Evolutionary conservation across 495 filamentous ascomycete genomes (phyloP).

Genomic region (Penicillium chermesinum): DNA sequence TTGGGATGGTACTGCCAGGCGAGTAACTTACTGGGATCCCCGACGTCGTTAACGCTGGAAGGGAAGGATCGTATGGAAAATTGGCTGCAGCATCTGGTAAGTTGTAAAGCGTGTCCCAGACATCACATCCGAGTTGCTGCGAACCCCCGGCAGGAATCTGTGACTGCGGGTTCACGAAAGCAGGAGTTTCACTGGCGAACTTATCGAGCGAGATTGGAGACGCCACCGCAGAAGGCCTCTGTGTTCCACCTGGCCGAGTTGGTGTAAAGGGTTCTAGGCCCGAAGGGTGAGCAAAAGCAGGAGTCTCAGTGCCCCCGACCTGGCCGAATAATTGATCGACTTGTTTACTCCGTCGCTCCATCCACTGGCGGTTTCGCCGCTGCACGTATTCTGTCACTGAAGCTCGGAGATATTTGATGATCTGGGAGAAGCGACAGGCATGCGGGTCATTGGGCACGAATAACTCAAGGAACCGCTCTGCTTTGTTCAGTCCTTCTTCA

Average conservation of each 20-base stretch:
- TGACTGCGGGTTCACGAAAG: slow-evolving; percentile 11
- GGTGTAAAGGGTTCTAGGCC: slow-evolving; percentile 11
- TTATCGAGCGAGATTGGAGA: slow-evolving; percentile 29
- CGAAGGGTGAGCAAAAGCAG: slow-evolving; percentile 11
- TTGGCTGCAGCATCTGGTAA: slow-evolving; percentile 20
- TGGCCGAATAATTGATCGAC: slow-evolving; percentile 39
- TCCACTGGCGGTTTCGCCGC: slow-evolving; percentile 33
- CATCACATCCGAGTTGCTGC: slow-evolving; percentile 17
- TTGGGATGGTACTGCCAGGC: slow-evolving; percentile 35
- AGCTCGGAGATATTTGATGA: slow-evolving; percentile 55
- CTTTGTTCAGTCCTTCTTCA: slow-evolving; percentile 50
- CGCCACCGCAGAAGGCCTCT: slow-evolving; percentile 11
- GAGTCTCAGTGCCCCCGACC: slow-evolving; percentile 20
- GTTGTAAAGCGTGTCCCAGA: slow-evolving; percentile 33
- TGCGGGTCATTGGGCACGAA: slow-evolving; percentile 61
- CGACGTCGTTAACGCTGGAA: slow-evolving; percentile 46
- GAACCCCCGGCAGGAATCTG: slow-evolving; percentile 7
- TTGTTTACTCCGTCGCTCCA: slow-evolving; percentile 34
- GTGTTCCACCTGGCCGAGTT: slow-evolving; percentile 11
- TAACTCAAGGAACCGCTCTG: slow-evolving; percentile 55
- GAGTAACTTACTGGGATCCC: slow-evolving; percentile 39
- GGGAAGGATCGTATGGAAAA: slow-evolving; percentile 38
- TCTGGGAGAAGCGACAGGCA: slow-evolving; percentile 58
- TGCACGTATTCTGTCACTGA: slow-evolving; percentile 47
- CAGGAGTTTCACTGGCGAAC: slow-evolving; percentile 6